phyloP scores from a whole-genome alignment of 2,329 filamentous ascomycete species.

The Neopestalotiopsis clavispora region DNA sequence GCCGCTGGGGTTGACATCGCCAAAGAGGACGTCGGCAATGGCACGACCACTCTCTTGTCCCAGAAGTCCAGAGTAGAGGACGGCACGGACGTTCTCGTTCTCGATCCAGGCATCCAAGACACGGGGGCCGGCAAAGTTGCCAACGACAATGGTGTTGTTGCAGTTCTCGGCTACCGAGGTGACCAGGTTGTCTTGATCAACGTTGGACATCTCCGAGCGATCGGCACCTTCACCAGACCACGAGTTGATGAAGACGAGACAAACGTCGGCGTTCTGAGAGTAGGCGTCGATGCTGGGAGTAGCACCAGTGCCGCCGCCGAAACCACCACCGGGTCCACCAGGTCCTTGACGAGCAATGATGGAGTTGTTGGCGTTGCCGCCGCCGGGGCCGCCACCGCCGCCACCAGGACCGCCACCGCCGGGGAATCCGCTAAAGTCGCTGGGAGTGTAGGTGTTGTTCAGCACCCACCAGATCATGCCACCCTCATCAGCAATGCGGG shows the following conservation, averaged over 20 bases:
- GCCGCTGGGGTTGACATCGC: conserved; percentile 62
- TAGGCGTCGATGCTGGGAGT: conserved; percentile 8
- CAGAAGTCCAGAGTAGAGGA: conserved; percentile 63
- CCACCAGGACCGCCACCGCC: neutral
- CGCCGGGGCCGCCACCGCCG: neutral
- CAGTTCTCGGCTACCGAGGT: conserved; percentile 61
- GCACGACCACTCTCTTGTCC: conserved; percentile 67
- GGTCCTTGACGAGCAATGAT: neutral
- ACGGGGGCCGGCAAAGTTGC: conserved; percentile 68
- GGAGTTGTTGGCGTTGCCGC: conserved; percentile 4
- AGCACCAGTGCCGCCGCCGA: conserved; percentile 38
- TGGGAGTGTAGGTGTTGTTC: conserved; percentile 34
- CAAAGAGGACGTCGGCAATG: conserved; percentile 65
- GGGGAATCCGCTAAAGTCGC: neutral
- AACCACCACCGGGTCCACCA: conserved; percentile 10
- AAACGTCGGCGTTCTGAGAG: conserved; percentile 9
- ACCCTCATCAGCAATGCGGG: conserved; percentile 44
- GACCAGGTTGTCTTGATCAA: conserved; percentile 55
- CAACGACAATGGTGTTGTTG: conserved; percentile 72
- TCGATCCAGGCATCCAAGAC: conserved; percentile 61
- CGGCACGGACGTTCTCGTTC: conserved; percentile 65
- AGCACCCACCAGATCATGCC: conserved; percentile 50
- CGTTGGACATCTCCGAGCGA: neutral
- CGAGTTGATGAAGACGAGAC: conserved; percentile 9
- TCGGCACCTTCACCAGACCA: conserved; percentile 15